Evolutionary conservation across 352 stramenopile genomes (phyloP).

Genomic region (Globisporangium iwayamae): DNA sequence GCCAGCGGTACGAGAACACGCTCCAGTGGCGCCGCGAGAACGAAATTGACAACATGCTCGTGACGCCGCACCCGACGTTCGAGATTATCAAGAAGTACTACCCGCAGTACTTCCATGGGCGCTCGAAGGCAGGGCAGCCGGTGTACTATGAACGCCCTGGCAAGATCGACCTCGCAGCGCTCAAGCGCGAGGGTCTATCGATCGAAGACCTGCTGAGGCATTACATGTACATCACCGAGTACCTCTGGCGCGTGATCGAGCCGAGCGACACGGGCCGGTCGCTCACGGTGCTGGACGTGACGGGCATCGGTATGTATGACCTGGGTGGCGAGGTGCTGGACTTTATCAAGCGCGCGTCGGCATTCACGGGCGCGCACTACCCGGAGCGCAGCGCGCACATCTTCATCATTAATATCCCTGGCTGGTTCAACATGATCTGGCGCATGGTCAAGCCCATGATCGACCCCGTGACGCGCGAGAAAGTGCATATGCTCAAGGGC

Average conservation of each 20-base stretch:
- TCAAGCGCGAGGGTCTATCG: slow-evolving; percentile 84
- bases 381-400: slow-evolving; percentile 92
- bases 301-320: slow-evolving; percentile 87
- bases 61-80: slow-evolving; percentile 76
- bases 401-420: slow-evolving; percentile 94
- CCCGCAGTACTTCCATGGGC: slow-evolving; percentile 88
- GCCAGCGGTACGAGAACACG: slow-evolving; percentile 67
- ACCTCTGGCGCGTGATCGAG: slow-evolving; percentile 83
- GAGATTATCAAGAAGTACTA: slow-evolving; percentile 91
- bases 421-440: slow-evolving; percentile 94
- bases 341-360: slow-evolving; percentile 84
- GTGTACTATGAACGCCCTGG: slow-evolving; percentile 86
- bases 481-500: slow-evolving; percentile 87
- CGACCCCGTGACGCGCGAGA: slow-evolving; percentile 92
- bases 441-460: slow-evolving; percentile 92
- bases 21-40: slow-evolving; percentile 86
- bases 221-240: slow-evolving; percentile 93
- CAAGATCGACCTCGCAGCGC: slow-evolving; percentile 82
- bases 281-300: slow-evolving; percentile 82
- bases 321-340: slow-evolving; percentile 84
- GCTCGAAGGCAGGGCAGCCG: slow-evolving; percentile 64
- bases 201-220: slow-evolving; percentile 87
- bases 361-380: slow-evolving; percentile 91
- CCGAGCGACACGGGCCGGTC: slow-evolving; percentile 66
- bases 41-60: slow-evolving; percentile 84